Evolutionary conservation across 2,329 filamentous ascomycete species (phyloP), one percentile per base, ranked within the genome.

Genomic region (Colletotrichum camelliae): DNA sequence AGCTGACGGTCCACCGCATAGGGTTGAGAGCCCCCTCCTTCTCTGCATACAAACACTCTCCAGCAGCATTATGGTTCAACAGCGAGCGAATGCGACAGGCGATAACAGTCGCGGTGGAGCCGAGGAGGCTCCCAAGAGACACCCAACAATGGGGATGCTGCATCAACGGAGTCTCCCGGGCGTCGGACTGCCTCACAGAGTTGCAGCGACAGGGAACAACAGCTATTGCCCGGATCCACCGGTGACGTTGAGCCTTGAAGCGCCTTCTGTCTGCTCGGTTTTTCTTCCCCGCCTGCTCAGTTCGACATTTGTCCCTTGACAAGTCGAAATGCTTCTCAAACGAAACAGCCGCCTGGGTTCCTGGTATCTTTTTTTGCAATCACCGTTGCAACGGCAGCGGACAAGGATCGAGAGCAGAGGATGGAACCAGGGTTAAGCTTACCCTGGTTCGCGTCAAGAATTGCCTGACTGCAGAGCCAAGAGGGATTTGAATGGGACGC

Each of bases 401-500:
- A 52, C 58, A 68, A 48, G 70, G 57, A 33, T 64, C 5, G 12
- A 57, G 37, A 10, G 43, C 7, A 62, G 29, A 35, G 62, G 43
- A 73, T 43, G 62, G 57, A 39, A 48, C 62, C 57, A 60, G 62
- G 43, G 21, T 67, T 64, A 62, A 68, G 73, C 73, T 68, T 73
- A 73, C 70, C 73, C 70, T 75, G 35, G 73, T 39, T 35, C 57
- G 62, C 39, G 64, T 75, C 70, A 48, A 58, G 24, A 29, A 48
- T 37, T 68, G 57, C 64, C 57, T 72, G 43, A 75, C 73, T 64
- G 70, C 39, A 48, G 57, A 72, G 62, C 39, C 27, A 64, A 43
- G 68, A 75, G 69, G 62, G 70, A 61, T 68, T 73, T 48, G 33
- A 57, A 67, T 73, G 73, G 57, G 15, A 75, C 70, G 55, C 64